Base-by-base conservation (phyloP, 2,329 filamentous ascomycete species). In the Ophiobolus disseminans region DNA sequence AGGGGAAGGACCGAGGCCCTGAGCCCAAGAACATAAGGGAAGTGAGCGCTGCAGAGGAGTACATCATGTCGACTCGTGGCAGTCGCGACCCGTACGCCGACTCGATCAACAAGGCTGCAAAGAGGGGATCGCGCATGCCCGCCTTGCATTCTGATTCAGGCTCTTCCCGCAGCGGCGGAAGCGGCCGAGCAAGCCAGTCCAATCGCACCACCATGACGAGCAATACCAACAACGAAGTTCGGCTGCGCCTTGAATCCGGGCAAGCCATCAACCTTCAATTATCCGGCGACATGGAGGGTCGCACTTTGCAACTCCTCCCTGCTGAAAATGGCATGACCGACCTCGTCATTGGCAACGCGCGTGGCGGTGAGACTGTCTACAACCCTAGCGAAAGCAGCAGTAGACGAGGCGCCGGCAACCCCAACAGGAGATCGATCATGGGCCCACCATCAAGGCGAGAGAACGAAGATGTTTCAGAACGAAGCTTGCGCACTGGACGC, bases 271-370 rank as follows among this genome's bases (percentile, higher is more conserved):
- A 61, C 30, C 57, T 74, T 26, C 63, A 66, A 16, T 65, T 74
- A 45, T 67, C 66, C 30, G 71, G 71, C 22, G 69, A 73, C 23
- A 73, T 72, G 66, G 69, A 73, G 42, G 70, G 69, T 11, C 70
- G 71, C 40, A 70, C 60, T 8, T 53, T 73, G 20, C 62, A 62
- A n/a, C 49, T 74, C 31, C 54, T 66, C 19, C 69, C 68, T 28
- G 58, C 55, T 30, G 70, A 70, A 36, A 61, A 66, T 35, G 69
- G 70, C 13, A 71, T 70, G 65, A 68, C 67, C 23, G 70, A 73
- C 25, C 53, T 73, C 25, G 66, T 72, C 44, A 73, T 73, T 34
- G 65, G 64, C 40, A 50, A 53, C 39, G 26, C 53, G 8, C 65
- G 65, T 16, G 56, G 56, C n/a, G 56, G 49, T 21, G 65, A 68